A percentile compares a stretch with the other conserved stretches of the same genome.
Conservation (phyloP, 768 basidiomycete species). For the Inosperma sp. region DNA sequence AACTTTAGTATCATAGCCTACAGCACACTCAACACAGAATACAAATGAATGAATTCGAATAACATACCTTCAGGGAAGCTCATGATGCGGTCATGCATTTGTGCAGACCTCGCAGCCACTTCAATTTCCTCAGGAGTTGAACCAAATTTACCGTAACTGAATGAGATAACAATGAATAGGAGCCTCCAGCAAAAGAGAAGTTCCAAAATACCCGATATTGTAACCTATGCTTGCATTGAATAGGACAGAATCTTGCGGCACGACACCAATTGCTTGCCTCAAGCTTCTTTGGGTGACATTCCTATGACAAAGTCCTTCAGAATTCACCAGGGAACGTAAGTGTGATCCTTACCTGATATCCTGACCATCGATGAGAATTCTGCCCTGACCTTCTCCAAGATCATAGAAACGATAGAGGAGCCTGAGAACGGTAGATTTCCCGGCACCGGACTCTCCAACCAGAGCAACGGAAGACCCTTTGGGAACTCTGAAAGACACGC, state of each 20-base stretch:
- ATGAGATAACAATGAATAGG: neutral
- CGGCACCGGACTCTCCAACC: constrained; percentile 77
- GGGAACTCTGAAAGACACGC: constrained; percentile 83
- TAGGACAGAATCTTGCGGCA: constrained; percentile 79
- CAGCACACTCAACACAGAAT: constrained; percentile 1
- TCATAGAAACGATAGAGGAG: constrained; percentile 93
- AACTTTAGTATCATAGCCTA: constrained; percentile 76
- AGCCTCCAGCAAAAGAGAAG: neutral
- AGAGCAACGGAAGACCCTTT: constrained; percentile 86
- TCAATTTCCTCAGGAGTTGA: constrained; percentile 71
- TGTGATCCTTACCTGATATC: constrained; percentile 52
- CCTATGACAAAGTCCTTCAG: constrained; percentile 28
- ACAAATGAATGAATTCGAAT: neutral
- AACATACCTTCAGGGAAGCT: constrained; percentile 67
- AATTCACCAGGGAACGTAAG: neutral
- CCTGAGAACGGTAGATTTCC: constrained; percentile 83
- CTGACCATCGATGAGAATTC: constrained; percentile 80
- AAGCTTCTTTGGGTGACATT: constrained; percentile 80
- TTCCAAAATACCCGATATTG: constrained; percentile 57
- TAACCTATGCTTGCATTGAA: constrained; percentile 70
- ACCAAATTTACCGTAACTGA: constrained; percentile 73
- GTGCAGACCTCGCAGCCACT: constrained; percentile 72
- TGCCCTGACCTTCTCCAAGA: constrained; percentile 68
- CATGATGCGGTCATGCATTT: constrained; percentile 83
- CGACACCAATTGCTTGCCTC: constrained; percentile 79